These are phyloP conservation scores for Coemansia sp. DNA, from an alignment of 192 early-diverging fungal genomes.

Conservation along the genomic window DNA sequence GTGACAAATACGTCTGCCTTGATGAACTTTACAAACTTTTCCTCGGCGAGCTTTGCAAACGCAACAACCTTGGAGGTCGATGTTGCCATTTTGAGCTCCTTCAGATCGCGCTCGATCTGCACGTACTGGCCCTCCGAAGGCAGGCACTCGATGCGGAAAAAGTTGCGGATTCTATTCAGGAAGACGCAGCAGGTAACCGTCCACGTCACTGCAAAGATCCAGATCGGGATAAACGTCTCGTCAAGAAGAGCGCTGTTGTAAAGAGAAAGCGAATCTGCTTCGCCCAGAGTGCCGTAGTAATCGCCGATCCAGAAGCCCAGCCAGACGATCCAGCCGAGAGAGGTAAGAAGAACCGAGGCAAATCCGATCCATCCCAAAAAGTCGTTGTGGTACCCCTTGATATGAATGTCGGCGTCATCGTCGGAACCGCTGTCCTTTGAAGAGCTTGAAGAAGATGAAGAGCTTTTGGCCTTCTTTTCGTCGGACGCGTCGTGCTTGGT, in stretches of 20 bases:
- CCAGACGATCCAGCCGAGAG: conserved; percentile 46
- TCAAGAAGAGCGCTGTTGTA: conserved; percentile 51
- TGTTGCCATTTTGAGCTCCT: conserved; percentile 51
- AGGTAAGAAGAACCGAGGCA: conserved; percentile 27
- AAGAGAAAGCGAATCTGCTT: conserved; percentile 59
- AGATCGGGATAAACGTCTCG: conserved; percentile 53
- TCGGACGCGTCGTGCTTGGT: conserved; percentile 7
- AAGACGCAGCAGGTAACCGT: conserved; percentile 39
- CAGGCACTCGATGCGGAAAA: conserved; percentile 56
- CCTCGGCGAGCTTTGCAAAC: conserved; percentile 43
- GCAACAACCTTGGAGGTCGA: conserved; percentile 28
- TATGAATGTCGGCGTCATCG: conserved; percentile 8
- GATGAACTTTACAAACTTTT: conserved; percentile 23
- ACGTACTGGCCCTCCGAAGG: conserved; percentile 52
- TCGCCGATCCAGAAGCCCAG: conserved; percentile 50
- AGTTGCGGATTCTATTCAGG: conserved; percentile 50
- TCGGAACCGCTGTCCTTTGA: neutral
- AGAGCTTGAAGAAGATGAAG: conserved; percentile 1
- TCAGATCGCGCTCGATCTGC: conserved; percentile 52
- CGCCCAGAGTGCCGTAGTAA: conserved; percentile 57
- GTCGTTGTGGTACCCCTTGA: conserved; percentile 48
- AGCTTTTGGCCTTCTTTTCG: conserved; percentile 6
- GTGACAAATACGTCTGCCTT: conserved; percentile 47
- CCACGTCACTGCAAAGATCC: conserved; percentile 55
- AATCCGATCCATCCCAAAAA: conserved; percentile 44